phyloP scores from a whole-genome alignment of 805 yeast genomes.

The Martiniozyma abietophila region DNA sequence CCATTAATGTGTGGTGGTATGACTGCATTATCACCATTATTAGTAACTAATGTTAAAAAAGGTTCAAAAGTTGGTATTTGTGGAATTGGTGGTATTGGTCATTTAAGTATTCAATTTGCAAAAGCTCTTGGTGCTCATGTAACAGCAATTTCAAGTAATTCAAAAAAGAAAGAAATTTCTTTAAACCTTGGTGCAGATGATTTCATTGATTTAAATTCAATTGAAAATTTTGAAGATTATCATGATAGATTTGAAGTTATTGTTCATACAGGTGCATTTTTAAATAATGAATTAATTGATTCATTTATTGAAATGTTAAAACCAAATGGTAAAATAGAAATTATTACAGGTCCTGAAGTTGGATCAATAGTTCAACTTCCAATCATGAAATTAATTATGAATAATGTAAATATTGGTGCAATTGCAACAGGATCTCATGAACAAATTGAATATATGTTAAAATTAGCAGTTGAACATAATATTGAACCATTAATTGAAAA shows the following conservation, averaged over 20 bases:
- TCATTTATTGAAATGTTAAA: slow-evolving; percentile 20
- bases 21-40: slow-evolving; percentile 40
- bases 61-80: slow-evolving; percentile 40
- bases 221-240: slow-evolving; percentile 31
- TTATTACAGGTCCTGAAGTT: slow-evolving; percentile 20
- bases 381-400: background rate
- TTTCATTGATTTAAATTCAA: slow-evolving; percentile 45
- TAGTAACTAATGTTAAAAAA: slow-evolving; percentile 31
- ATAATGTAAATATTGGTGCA: slow-evolving; percentile 16
- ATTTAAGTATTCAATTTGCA: slow-evolving; percentile 38
- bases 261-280: slow-evolving; percentile 39
- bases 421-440: slow-evolving; percentile 33
- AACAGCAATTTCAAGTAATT: slow-evolving; percentile 42
- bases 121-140: slow-evolving; percentile 52
- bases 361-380: background rate
- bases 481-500: slow-evolving; percentile 43
- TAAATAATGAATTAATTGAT: slow-evolving; percentile 19
- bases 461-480: slow-evolving; percentile 35
- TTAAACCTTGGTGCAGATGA: slow-evolving; percentile 40
- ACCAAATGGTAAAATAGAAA: slow-evolving; percentile 23
- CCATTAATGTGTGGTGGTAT: slow-evolving; percentile 50
- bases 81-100: slow-evolving; percentile 41
- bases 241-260: slow-evolving; percentile 34
- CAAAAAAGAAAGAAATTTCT: slow-evolving; percentile 39
- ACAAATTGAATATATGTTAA: slow-evolving; percentile 37